Base-by-base conservation (phyloP, 495 filamentous ascomycete genomes). In the Aspergillus sparsus region DNA sequence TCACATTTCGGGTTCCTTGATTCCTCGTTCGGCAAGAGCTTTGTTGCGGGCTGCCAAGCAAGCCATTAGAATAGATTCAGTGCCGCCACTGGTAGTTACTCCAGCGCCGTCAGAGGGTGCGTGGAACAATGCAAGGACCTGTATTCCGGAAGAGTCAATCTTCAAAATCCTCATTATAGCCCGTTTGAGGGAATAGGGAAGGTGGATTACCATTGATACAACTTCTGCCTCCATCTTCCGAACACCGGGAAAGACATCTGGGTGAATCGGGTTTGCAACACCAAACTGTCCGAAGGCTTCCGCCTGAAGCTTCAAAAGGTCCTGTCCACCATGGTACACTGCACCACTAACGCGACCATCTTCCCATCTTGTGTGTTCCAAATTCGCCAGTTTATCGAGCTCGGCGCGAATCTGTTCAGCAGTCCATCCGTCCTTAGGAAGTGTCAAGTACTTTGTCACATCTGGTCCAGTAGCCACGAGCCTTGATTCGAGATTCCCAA, bases 141-240 rank as follows among this genome's bases (percentile, higher is more conserved):
- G 65, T 32, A 45, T 45, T 27, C n/a, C 32, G 50, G 44, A 39
- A 46, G n/a, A 58, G 52, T 50, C 36, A 60, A 37, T 32, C 37
- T 18, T 33, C 7, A 41, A 41, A 3, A 41, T 7, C 49, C 12
- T 16, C 10, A 41, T 15, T 9, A 39, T 34, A 6, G 37, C 42
- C 0, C n/a, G n/a, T 34, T 5, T 34, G 15, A 18, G 44, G 15
- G 15, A 7, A 16, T n/a, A 32, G 5, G 16, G 36, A 11, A 65
- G 21, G 21, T 27, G 21, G 21, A 69, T 62, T 74, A 86, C 91
- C 94, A 99, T 99, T 57, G 92, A 87, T 42, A 99, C 94, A 68
- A 98, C 82, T 79, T 99, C 94, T 33, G 94, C 93, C 77, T 99
- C 94, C 94, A 99, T 99, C 80, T 99, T 99, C 65, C 94, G 80